phyloP scores from a whole-genome alignment of 331 rosid species.

The Erythrophleum ivorense region DNA sequence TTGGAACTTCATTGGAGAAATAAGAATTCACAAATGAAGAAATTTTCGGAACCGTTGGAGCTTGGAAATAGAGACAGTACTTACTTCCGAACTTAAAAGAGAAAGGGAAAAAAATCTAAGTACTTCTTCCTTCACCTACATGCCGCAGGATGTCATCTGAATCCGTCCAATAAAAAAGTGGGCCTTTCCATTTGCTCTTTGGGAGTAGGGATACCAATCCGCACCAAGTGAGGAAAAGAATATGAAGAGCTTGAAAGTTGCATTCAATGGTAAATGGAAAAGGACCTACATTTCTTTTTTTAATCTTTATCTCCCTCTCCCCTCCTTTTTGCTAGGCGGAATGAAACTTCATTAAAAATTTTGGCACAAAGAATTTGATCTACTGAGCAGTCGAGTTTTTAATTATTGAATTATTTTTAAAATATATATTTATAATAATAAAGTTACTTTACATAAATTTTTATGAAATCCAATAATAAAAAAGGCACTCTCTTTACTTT shows the following conservation, averaged over 20 bases:
- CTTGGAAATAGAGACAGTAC: slow-evolving; percentile 36
- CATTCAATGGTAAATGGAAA: slow-evolving; percentile 9
- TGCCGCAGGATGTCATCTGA: slow-evolving; percentile 48
- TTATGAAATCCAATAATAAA: too few species aligned
- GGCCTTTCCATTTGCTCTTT: slow-evolving; percentile 2
- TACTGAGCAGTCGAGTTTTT: too few species aligned
- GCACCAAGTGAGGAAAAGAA: slow-evolving; percentile 37
- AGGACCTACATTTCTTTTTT: slow-evolving; percentile 15
- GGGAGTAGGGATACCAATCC: slow-evolving; percentile 39
- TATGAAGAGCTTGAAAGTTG: neutral
- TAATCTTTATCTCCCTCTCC: neutral
- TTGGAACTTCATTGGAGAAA: neutral
- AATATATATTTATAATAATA: too few species aligned
- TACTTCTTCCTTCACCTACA: slow-evolving; percentile 31
- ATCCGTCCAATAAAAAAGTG: slow-evolving; percentile 39
- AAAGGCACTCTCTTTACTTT: too few species aligned
- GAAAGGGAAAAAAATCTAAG: slow-evolving; percentile 31
- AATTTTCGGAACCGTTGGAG: slow-evolving; percentile 34
- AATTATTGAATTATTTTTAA: too few species aligned
- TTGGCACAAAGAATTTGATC: too few species aligned
- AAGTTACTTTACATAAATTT: too few species aligned
- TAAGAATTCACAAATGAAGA: slow-evolving; percentile 33
- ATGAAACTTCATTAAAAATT: neutral
- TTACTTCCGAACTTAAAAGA: slow-evolving; percentile 36
- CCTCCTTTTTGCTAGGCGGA: neutral